Conservation (phyloP, 2,329 filamentous ascomycete species). For the Fusarium sp. region DNA sequence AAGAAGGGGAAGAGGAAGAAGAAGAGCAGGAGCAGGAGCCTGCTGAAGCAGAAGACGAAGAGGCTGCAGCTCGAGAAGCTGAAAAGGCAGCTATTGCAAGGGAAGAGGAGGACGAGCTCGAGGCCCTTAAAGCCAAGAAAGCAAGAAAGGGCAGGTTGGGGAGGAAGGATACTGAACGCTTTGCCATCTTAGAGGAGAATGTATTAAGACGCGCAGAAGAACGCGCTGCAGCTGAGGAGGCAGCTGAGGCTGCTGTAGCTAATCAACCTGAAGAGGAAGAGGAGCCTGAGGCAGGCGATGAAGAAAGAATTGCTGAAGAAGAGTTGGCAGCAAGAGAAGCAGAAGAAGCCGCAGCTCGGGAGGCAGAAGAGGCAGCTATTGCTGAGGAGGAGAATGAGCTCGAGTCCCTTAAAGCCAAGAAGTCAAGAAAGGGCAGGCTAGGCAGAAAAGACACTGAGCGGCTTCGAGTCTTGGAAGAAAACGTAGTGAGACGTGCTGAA, state of each 20-base stretch:
- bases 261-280: constrained; percentile 37
- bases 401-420: constrained; percentile 37
- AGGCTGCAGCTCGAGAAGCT: constrained; percentile 13
- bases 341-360: constrained; percentile 36
- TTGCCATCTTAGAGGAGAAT: constrained; percentile 22
- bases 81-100: constrained; percentile 47
- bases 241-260: constrained; percentile 33
- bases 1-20: constrained; percentile 30
- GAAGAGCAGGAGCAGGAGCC: constrained; percentile 23
- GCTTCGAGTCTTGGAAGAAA: constrained; percentile 35
- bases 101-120: constrained; percentile 57
- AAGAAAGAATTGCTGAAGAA: not conserved
- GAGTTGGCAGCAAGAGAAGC: constrained; percentile 12
- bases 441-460: constrained; percentile 45
- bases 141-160: constrained; percentile 52
- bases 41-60: constrained; percentile 3
- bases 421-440: constrained; percentile 40
- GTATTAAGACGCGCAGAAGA: constrained; percentile 39
- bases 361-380: constrained; percentile 35
- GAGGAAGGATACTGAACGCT: constrained; percentile 41
- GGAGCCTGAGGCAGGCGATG: not conserved
- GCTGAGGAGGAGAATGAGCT: constrained; percentile 35
- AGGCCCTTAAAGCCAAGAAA: constrained; percentile 52
- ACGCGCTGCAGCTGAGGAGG: constrained; percentile 34
- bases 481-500: constrained; percentile 30